Conservation (phyloP, 768 basidiomycete genomes). For the Cystoderma amianthinum region DNA sequence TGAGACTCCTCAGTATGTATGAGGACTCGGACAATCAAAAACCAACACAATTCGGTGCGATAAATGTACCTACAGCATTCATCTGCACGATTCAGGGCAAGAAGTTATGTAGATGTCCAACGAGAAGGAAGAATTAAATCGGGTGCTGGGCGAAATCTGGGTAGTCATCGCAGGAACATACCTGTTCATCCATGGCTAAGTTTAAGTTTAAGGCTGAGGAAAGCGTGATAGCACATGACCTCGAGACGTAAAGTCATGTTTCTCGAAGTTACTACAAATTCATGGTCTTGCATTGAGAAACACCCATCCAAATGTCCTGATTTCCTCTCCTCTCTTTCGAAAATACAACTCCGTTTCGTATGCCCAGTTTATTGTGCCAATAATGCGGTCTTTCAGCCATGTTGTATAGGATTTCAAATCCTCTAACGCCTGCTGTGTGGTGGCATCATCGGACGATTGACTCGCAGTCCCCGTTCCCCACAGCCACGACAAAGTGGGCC, state of each 20-base stretch:
- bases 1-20: too few relatives aligned
- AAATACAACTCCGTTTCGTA: slow-evolving; percentile 61
- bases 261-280: neutral
- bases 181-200: too few relatives aligned
- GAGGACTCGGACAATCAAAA: too few relatives aligned
- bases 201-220: too few relatives aligned
- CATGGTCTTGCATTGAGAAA: slow-evolving; percentile 27
- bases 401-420: slow-evolving; percentile 28
- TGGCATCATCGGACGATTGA: slow-evolving; percentile 4
- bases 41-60: too few relatives aligned
- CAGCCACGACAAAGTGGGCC: slow-evolving; percentile 7
- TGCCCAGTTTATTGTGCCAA: slow-evolving; percentile 55
- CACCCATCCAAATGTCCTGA: slow-evolving; percentile 57
- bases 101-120: too few relatives aligned
- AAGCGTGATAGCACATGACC: too few relatives aligned
- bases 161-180: too few relatives aligned
- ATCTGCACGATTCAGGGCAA: too few relatives aligned
- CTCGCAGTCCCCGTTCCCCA: slow-evolving; percentile 8
- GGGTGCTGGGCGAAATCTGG: too few relatives aligned
- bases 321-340: slow-evolving; percentile 48
- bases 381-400: slow-evolving; percentile 48
- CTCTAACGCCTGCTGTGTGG: slow-evolving; percentile 7
- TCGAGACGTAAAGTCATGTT: neutral
- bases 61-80: too few relatives aligned
- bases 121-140: too few relatives aligned